Base-by-base conservation (phyloP, 2,329 filamentous ascomycete genomes). In the Colletotrichum trifolii region DNA sequence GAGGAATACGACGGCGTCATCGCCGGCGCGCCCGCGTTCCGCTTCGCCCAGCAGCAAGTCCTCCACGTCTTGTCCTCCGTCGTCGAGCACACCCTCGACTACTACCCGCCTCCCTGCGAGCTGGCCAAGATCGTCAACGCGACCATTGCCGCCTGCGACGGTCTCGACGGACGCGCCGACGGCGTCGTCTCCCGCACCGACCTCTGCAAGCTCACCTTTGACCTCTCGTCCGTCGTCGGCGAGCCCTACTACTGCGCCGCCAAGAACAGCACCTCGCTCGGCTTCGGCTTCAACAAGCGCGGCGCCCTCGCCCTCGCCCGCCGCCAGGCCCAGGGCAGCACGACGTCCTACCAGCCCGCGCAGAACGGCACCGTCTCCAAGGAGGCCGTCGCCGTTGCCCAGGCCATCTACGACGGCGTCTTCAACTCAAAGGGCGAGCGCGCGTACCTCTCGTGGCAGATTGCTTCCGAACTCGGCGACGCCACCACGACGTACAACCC, bases 111-210 rank as follows among this genome's bases (percentile, higher is more conserved):
- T 2, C 74, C 81, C 1, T 81, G 78, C 60, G 84, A 84, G 60
- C 69, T 87, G 12, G 75, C 78, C 6, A 81, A 80, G 69, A 85
- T 87, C 50, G 78, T 83, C 25, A 87, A 86, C 69, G 74, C 78
- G 35, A 87, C 85, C 4, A 85, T 88, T 48, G 75, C 75, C 1
- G 80, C 80, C 47, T 88, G 85, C 55, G 85, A 88, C 65, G 73
- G 79, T 9, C 75, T 88, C 6, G 85, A 88, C 61, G 85, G 86
- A 6, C 77, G 78, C 47, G 78, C 76, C 1, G 85, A 88, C 60
- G 54, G 60, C 4, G 54, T 63, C 5, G 36, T 63, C 8, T 63
- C 60, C 11, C 71, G 76, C 6, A 72, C 76, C 0, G 76, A 79
- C 36, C 71, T 77, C n/a, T 78, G 75, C 69, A 72, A 72, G 66